Conservation (phyloP, 2,329 filamentous ascomycete genomes). For the Xylaria sp. region DNA sequence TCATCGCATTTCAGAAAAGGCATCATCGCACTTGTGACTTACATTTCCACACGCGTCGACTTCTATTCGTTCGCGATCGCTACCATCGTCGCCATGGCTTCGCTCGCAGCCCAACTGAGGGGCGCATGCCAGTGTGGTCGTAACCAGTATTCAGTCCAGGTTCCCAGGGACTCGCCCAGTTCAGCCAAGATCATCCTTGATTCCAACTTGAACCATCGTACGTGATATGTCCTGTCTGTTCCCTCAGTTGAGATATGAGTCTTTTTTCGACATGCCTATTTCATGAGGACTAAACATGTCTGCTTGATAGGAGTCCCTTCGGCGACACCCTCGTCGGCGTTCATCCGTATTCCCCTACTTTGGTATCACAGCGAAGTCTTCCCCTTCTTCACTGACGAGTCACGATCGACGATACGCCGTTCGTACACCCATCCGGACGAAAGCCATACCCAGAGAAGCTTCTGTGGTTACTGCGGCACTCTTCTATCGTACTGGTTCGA, state of each 20-base stretch:
- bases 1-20: too few relatives aligned
- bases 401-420: slow-evolving; percentile 59
- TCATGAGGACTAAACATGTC: background rate
- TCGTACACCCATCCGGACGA: slow-evolving; percentile 58
- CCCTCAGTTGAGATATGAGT: background rate
- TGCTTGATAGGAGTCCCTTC: slow-evolving; percentile 52
- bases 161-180: slow-evolving; percentile 54
- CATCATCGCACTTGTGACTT: too few relatives aligned
- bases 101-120: slow-evolving; percentile 41
- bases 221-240: slow-evolving; percentile 34
- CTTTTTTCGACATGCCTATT: background rate
- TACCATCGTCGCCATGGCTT: slow-evolving; percentile 9
- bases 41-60: background rate
- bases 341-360: slow-evolving; percentile 72
- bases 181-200: slow-evolving; percentile 70
- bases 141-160: slow-evolving; percentile 70
- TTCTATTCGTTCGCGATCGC: background rate
- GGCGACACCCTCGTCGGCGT: slow-evolving; percentile 69
- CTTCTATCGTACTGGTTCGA: slow-evolving; percentile 81
- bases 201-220: slow-evolving; percentile 65
- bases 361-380: slow-evolving; percentile 76
- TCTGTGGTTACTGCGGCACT: slow-evolving; percentile 90
- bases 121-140: slow-evolving; percentile 82
- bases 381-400: slow-evolving; percentile 74
- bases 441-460: slow-evolving; percentile 62